Conservation (phyloP, 495 filamentous ascomycete genomes). For the Lindgomyces ingoldianus region DNA sequence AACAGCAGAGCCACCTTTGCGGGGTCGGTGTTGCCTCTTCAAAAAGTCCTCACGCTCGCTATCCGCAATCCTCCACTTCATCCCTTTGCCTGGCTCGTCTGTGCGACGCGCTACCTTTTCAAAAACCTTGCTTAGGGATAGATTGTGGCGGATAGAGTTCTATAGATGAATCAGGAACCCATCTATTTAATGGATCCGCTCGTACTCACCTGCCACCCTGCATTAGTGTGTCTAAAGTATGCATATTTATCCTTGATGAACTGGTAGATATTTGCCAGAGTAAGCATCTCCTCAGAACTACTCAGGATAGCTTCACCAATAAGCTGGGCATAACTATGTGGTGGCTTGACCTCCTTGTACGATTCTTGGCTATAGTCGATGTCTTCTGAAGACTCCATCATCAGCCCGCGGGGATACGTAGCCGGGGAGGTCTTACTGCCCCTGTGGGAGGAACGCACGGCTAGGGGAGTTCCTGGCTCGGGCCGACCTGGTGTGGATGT, state of each 20-base stretch:
- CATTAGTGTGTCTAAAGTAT: constrained; percentile 79
- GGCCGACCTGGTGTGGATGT: constrained; percentile 33
- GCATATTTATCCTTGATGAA: constrained; percentile 88
- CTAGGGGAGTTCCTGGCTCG: constrained; percentile 32
- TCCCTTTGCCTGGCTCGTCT: constrained; percentile 95
- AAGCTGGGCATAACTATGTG: constrained; percentile 94
- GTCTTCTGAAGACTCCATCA: constrained; percentile 72
- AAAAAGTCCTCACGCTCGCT: constrained; percentile 76
- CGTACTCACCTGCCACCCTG: constrained; percentile 78
- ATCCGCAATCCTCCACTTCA: constrained; percentile 93
- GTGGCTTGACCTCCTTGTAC: constrained; percentile 86
- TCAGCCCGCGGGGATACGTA: constrained; percentile 65
- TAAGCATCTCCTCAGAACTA: constrained; percentile 80
- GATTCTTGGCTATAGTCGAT: constrained; percentile 84
- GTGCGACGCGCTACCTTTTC: constrained; percentile 86
- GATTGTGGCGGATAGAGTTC: constrained; percentile 96
- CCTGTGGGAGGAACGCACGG: constrained; percentile 18
- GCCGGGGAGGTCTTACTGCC: constrained; percentile 55
- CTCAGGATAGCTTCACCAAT: constrained; percentile 93
- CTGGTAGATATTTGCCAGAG: constrained; percentile 83
- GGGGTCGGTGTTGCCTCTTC: constrained; percentile 52
- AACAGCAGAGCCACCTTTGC: constrained; percentile 33
- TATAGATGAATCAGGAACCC: constrained; percentile 39
- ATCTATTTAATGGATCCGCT: constrained; percentile 42
- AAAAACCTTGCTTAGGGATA: constrained; percentile 91